Base-by-base conservation (phyloP, 495 filamentous ascomycete species). In the Penicillium paradoxum region DNA sequence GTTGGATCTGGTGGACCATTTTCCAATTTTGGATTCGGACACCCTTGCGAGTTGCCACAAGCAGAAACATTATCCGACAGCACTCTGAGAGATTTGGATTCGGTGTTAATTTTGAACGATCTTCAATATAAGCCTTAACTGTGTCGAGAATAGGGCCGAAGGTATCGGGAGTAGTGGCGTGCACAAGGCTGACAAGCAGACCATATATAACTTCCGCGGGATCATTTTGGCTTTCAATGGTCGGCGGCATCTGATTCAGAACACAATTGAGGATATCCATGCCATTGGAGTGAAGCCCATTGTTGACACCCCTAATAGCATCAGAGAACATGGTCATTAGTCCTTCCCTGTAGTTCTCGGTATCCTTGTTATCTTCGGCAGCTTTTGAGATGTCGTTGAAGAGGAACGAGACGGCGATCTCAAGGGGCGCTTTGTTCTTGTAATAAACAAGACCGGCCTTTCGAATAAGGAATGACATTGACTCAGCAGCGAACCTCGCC, bases 271-370 rank as follows among this genome's bases (percentile, higher is more conserved):
- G 74, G 29, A 92, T 83, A n/a, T 84, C 78, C 1, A 79, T 65
- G 22, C 83, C 92, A 43, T 83, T 86, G 6, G 93, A 95, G 73
- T 97, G 88, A 36, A 97, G 62, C 3, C 81, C 84, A 37, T 83
- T 64, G 39, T 91, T 88, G 34, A 91, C 79, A 24, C 91, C 88
- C 65, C 92, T 92, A 54, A 90, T 85, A 11, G 92, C 83, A 68
- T 96, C 93, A 0, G 86, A 82, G 58, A 96, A 89, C 73, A 97
- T 84, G 18, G 80, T 85, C 87, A 95, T 96, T 22, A 97, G 67
- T 33, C 95, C 95, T 63, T 91, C 83, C 54, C 84, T 84, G 61
- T 96, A 96, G 9, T 60, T 59, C 10, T 73, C 67, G 15, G 73
- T 57, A 47, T 67, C 68, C 38, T 84, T 75, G 21, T 79, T 74